Base-by-base conservation (phyloP, 2,329 filamentous ascomycete genomes). In the Curvularia spicifera region DNA sequence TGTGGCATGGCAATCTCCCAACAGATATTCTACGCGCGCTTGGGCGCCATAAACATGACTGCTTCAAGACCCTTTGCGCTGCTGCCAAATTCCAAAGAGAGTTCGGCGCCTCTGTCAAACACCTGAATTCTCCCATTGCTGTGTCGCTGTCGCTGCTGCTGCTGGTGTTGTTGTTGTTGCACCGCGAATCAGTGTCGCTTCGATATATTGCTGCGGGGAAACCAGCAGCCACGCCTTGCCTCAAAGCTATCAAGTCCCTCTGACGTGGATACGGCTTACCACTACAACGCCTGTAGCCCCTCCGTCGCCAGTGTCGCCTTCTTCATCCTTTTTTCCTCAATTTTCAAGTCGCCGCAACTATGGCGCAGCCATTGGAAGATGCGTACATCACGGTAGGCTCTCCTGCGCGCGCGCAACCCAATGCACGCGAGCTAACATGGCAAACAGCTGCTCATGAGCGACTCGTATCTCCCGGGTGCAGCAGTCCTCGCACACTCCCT, bases 401-500 rank as follows among this genome's bases (percentile, higher is more conserved):
- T 53, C 20, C 39, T 31, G 29, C 31, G 22, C 18, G 15, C 24
- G 22, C 20, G 28, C 48, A 22, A 55, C 53, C 64, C 58, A 64
- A 53, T n/a, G 47, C 61, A 68, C 59, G 54, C 68, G 64, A 70
- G 60, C 68, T 69, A 53, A 71, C 68, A 53, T 46, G 63, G 51
- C 51, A 50, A 54, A 71, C 78, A 97, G 94, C 90, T 99, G 77
- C 87, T 98, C 56, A 83, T 96, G 81, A 97, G 87, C 81, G 93
- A 99, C 80, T 86, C 86, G 63, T 99, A 99, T 78, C 86, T 99
- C 50, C 94, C 95, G 76, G 93, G 95, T 77, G 94, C 93, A 59
- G 87, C 95, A 69, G 93, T 99, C 46, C 87, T 99, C 64, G 93
- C 93, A 61, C 93, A 98, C 81, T 98, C 95, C 33, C 82, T 99